A percentile compares a stretch with the other conserved stretches of the same genome.
Evolutionary conservation across 257 asterid species (phyloP).

Genomic region (Striga asiatica): DNA sequence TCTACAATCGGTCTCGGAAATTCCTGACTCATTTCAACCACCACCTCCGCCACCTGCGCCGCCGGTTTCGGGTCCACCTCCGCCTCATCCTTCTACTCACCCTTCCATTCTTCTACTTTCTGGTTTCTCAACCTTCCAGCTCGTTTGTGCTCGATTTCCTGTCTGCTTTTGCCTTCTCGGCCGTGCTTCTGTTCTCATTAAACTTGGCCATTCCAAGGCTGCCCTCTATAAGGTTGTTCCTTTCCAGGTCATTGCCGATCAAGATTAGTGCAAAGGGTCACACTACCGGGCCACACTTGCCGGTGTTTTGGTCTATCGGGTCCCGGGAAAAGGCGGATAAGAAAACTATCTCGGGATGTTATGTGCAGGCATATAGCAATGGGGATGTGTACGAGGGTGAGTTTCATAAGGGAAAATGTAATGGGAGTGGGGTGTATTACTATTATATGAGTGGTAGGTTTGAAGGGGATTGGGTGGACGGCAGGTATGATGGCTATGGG

Average conservation of each 20-base stretch:
- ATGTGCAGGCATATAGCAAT: constrained; percentile 73
- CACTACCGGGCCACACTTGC: constrained; percentile 37
- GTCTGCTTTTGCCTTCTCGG: constrained; percentile 82
- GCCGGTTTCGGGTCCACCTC: constrained; percentile 62
- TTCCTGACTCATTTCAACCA: constrained; percentile 51
- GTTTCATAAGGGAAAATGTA: constrained; percentile 81
- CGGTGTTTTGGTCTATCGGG: constrained; percentile 92
- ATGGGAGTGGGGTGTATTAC: constrained; percentile 93
- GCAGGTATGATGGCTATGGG: constrained; percentile 85
- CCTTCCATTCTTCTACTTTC: constrained; percentile 69
- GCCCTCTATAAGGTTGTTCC: constrained; percentile 60
- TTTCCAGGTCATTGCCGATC: constrained; percentile 62
- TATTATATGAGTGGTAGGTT: constrained; percentile 92
- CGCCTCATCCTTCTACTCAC: constrained; percentile 59
- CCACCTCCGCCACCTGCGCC: constrained; percentile 59
- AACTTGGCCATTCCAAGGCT: constrained; percentile 79
- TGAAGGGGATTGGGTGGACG: constrained; percentile 91
- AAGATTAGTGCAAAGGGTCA: constrained; percentile 41
- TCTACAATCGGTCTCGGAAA: constrained; percentile 34
- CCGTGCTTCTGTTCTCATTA: constrained; percentile 67
- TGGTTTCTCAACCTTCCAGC: constrained; percentile 81
- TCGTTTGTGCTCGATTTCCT: constrained; percentile 78
- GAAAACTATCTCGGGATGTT: constrained; percentile 54
- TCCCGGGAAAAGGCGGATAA: constrained; percentile 51
- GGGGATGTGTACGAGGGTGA: constrained; percentile 98